Evolutionary conservation across 495 filamentous ascomycete genomes (phyloP), one percentile per base, ranked within the genome.

Genomic region (Neurospora sp.): DNA sequence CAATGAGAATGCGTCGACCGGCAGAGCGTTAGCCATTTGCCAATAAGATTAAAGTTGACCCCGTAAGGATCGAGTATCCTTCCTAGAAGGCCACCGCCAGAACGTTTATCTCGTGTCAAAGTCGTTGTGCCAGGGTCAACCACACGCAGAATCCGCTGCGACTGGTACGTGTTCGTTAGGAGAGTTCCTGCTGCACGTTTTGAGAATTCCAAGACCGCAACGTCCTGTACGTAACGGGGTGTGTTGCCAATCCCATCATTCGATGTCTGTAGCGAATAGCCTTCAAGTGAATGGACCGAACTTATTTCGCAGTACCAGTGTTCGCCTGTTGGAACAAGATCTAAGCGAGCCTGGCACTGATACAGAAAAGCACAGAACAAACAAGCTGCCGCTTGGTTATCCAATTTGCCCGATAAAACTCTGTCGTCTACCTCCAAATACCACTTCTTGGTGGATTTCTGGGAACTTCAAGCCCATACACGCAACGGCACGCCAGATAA

Each of bases 111-210:
- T 18, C 53, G 53, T 3, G 3, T 9, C 0, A 61, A 16, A 1
- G 2, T 18, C 1, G 4, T 61, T 5, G 6, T 9, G 14, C 27
- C 2, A 16, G 0, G 1, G 53, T 35, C 53, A 2, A 4, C 53
- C 27, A 61, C 12, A 0, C 9, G 14, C 3, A 59, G 27, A 3
- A 31, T 3, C 0, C 0, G 27, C 27, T 31, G 27, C 3, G 27
- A 27, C 0, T 1, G 27, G 27, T 27, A 27, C 27, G 1, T 27
- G 27, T 27, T 0, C 22, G 22, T 27, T 27, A 27, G 1, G 1
- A 1, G 22, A 1, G 1, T 2, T 27, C 27, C 2, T 31, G 27
- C 2, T 31, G 2, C 1, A 31, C 2, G 0, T 0, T 31, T 31
- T 31, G 2, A 31, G 27, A 31, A 31, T 27, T 16, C 3, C 2